phyloP scores from a whole-genome alignment of 2,329 filamentous ascomycete genomes.

The Pseudocercospora crystallina region DNA sequence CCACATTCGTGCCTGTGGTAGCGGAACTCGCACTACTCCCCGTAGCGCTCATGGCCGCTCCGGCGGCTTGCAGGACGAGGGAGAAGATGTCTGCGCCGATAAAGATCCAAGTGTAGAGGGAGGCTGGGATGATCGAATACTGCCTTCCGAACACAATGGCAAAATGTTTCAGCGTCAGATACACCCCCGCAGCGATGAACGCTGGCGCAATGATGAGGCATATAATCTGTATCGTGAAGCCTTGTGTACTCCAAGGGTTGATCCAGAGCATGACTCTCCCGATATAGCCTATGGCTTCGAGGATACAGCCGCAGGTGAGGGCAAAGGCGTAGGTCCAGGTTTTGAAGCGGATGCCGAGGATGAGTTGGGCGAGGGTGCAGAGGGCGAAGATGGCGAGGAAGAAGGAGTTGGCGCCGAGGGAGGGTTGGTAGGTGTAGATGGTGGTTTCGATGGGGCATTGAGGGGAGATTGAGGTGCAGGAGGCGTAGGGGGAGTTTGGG shows the following conservation, averaged over 20 bases:
- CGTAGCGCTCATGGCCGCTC: constrained; percentile 42
- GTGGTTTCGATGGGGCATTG: not conserved
- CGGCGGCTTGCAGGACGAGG: constrained; percentile 60
- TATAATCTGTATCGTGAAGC: constrained; percentile 45
- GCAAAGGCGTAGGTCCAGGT: constrained; percentile 42
- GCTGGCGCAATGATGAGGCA: constrained; percentile 44
- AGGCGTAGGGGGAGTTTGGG: not conserved
- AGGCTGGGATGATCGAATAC: constrained; percentile 42
- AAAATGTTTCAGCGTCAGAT: constrained; percentile 49
- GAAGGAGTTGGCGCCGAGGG: constrained; percentile 34
- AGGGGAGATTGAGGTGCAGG: not conserved
- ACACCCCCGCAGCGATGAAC: constrained; percentile 47
- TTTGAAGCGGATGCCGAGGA: constrained; percentile 35
- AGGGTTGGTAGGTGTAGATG: not conserved
- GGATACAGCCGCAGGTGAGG: constrained; percentile 40
- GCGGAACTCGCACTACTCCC: constrained; percentile 32
- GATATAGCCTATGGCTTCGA: constrained; percentile 45
- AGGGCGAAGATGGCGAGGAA: constrained; percentile 39
- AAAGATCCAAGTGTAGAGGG: constrained; percentile 51
- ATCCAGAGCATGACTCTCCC: constrained; percentile 42
- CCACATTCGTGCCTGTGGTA: constrained; percentile 57
- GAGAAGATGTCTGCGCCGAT: constrained; percentile 55
- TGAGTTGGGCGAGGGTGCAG: constrained; percentile 35
- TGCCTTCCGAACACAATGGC: constrained; percentile 44
- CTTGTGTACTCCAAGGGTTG: constrained; percentile 42